Conservation (phyloP, 345 rosid species). For the Corymbia maculata region DNA sequence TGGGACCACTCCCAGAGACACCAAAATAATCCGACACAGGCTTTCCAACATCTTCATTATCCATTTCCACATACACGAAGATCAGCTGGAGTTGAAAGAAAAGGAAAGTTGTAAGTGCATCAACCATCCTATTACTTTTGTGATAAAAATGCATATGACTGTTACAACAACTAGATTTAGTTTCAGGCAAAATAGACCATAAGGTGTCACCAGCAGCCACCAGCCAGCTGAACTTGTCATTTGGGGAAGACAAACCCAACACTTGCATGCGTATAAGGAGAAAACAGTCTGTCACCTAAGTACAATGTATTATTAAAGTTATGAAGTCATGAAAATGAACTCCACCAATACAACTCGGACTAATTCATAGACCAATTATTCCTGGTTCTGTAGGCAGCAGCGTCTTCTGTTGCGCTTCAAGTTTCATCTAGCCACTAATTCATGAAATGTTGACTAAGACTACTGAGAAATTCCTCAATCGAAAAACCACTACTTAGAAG, state of each 20-base stretch:
- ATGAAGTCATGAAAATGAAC: not conserved
- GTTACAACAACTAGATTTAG: not conserved
- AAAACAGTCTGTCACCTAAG: not conserved
- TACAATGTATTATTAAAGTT: not conserved
- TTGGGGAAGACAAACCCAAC: not conserved
- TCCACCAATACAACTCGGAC: not conserved
- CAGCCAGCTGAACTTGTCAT: not conserved
- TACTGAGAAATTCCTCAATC: not conserved
- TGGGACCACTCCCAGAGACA: slow-evolving; percentile 52
- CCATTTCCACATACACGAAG: slow-evolving; percentile 81
- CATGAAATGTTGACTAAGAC: not conserved
- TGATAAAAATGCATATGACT: not conserved
- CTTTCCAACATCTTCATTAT: slow-evolving; percentile 84
- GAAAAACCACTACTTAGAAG: not conserved
- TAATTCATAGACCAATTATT: not conserved
- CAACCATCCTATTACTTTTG: not conserved
- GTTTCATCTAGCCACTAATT: not conserved
- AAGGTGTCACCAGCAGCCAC: not conserved
- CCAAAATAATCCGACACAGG: slow-evolving; percentile 97
- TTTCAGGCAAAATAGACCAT: not conserved
- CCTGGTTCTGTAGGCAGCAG: not conserved
- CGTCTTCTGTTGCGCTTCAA: not conserved
- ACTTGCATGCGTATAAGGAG: not conserved
- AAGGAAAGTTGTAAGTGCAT: not conserved
- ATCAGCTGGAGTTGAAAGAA: slow-evolving; percentile 46